These are phyloP conservation scores for Sugiyamaella neomexicana DNA, from an alignment of 1,139 yeast species.

Conservation along the genomic window DNA sequence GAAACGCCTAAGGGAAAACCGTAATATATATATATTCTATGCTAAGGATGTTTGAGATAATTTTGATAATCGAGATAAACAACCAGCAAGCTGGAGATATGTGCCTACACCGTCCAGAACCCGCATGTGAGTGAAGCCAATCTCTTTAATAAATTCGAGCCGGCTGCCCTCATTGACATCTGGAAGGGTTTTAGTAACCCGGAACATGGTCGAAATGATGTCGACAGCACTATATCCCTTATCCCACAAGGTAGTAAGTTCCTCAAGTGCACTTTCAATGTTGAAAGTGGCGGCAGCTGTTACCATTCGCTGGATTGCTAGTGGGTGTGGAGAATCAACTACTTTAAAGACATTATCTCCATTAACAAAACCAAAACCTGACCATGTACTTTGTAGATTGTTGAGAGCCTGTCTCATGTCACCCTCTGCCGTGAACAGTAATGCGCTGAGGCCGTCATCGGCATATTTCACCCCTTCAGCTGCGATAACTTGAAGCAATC, in stretches of 20 bases:
- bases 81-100: conserved; percentile 79
- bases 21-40: not conserved
- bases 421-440: conserved; percentile 96
- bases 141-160: conserved; percentile 75
- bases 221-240: conserved; percentile 95
- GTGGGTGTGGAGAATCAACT: conserved; percentile 96
- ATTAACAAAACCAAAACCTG: conserved; percentile 88
- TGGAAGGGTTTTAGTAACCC: conserved; percentile 75
- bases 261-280: conserved; percentile 67
- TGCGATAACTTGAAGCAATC: conserved; percentile 71
- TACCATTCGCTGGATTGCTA: conserved; percentile 76
- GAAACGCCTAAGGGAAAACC: too few relatives aligned
- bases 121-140: conserved; percentile 90
- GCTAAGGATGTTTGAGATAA: conserved; percentile 1
- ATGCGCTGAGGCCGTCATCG: conserved; percentile 89
- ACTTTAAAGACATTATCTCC: conserved; percentile 91
- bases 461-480: conserved; percentile 73
- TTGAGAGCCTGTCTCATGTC: conserved; percentile 99
- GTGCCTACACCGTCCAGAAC: conserved; percentile 91
- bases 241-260: conserved; percentile 71
- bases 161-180: conserved; percentile 66
- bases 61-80: conserved; percentile 61
- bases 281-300: conserved; percentile 51
- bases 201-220: conserved; percentile 84
- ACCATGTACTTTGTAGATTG: conserved; percentile 87